These are phyloP conservation scores for Aureobasidium sp. DNA, from an alignment of 2,329 filamentous ascomycete species.

Conservation along the genomic window DNA sequence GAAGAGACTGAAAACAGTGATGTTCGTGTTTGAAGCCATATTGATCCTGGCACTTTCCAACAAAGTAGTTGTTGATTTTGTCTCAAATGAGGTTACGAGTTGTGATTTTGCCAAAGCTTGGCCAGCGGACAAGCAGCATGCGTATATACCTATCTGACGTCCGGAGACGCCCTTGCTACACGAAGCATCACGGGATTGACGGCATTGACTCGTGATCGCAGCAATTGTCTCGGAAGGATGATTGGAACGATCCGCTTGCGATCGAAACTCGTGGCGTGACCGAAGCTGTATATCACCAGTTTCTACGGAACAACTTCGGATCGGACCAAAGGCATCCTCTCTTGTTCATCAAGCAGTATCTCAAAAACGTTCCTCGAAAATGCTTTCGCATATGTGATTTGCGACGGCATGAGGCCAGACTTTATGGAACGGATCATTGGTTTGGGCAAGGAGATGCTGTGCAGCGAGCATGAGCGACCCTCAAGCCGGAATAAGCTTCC, in stretches of 20 bases:
- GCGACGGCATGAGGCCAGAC: background rate
- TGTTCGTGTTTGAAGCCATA: background rate
- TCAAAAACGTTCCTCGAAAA: background rate
- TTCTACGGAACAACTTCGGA: background rate
- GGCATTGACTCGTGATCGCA: background rate
- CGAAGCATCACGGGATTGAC: background rate
- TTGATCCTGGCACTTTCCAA: background rate
- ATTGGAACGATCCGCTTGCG: background rate
- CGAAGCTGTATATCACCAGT: background rate
- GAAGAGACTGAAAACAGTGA: background rate
- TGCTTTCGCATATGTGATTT: background rate
- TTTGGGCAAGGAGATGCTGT: background rate
- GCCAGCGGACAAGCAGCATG: background rate
- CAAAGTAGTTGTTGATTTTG: background rate
- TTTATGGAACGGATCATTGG: background rate
- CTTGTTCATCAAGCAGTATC: background rate
- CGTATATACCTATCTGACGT: conserved; percentile 1
- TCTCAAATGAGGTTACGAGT: background rate
- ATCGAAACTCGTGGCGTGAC: conserved; percentile 2
- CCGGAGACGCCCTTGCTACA: background rate
- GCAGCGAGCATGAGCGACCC: background rate
- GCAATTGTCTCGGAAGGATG: background rate
- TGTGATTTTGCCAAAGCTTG: background rate
- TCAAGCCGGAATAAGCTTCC: background rate
- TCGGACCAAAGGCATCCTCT: background rate